Percentiles rank a stretch among this genome's conserved stretches.
Evolutionary conservation across 129 eudicot species (phyloP).

Genomic region (Oenanthe sinensis): DNA sequence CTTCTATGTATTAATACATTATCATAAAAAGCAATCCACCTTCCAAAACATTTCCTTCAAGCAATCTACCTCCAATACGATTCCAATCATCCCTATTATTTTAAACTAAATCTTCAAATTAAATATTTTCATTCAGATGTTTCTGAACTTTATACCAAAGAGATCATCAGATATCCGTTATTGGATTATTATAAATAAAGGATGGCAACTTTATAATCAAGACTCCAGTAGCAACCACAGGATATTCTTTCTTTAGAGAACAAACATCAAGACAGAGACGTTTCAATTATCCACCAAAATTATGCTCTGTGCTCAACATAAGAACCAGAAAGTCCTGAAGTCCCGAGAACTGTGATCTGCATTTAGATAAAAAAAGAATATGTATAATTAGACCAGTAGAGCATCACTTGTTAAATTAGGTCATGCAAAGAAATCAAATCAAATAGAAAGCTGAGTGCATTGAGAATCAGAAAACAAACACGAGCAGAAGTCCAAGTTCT

Average conservation of each 20-base stretch:
- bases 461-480: not conserved
- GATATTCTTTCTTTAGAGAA: constrained; percentile 20
- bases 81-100: not conserved
- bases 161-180: not conserved
- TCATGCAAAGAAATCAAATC: not conserved
- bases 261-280: constrained; percentile 13
- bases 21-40: not conserved
- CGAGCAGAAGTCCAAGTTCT: not conserved
- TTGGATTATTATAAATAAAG: not conserved
- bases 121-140: not conserved
- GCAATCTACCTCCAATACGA: not conserved
- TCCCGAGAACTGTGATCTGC: constrained; percentile 95
- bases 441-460: not conserved
- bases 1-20: not conserved
- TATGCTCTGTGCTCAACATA: constrained; percentile 83
- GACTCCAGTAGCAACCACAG: constrained; percentile 12
- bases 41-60: not conserved
- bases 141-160: not conserved
- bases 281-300: constrained; percentile 9
- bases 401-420: not conserved
- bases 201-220: not conserved
- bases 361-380: constrained; percentile 11
- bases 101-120: not conserved
- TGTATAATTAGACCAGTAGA: not conserved
- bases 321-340: constrained; percentile 93